Base-by-base conservation (phyloP, 2,329 filamentous ascomycete genomes). In the Arthroderma sp. region DNA sequence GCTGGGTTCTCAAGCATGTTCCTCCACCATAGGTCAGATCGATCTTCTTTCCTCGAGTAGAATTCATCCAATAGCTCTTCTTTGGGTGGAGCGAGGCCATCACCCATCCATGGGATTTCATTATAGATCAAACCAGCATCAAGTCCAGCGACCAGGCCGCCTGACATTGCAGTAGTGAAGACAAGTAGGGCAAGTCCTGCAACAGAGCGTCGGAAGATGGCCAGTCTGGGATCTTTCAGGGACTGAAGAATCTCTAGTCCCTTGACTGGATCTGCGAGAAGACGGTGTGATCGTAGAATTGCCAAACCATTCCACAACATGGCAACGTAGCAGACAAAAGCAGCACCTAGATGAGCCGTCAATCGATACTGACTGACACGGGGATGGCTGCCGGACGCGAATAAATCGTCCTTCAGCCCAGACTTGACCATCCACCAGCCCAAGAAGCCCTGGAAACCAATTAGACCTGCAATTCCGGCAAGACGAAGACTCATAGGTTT, bases 401-500 rank as follows among this genome's bases (percentile, higher is more conserved):
- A 96, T 28, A 98, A 81, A 70, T 98, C 93, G 69, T 97, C 93
- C 70, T 91, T 94, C 61, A 98, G 78, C 1, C 93, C 93, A 9
- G 88, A 94, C 73, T 94, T 94, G 65, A 98, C 93, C 93, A 98
- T 98, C 90, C 93, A 98, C 93, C 93, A 98, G 56, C 93, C 93
- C 62, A 98, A 85, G 66, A 93, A 82, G 47, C 93, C 93, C 72
- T 98, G 93, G 71, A 95, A 93, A 56, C 89, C 93, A 66, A 98
- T 96, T 65, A 97, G 78, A 53, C 80, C 82, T 44, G 88, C 88
- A 61, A 98, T 97, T 11, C 90, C 91, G 41, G 83, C 75, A 13
- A 98, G 78, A 61, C 87, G 85, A 64, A 78, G 70, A 15, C 89
- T 84, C 85, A 95, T 94, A 56, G 81, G 82, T 55, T 78, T 78